Base-by-base conservation (phyloP, 2,329 filamentous ascomycete species). In the Colletotrichum sp. region DNA sequence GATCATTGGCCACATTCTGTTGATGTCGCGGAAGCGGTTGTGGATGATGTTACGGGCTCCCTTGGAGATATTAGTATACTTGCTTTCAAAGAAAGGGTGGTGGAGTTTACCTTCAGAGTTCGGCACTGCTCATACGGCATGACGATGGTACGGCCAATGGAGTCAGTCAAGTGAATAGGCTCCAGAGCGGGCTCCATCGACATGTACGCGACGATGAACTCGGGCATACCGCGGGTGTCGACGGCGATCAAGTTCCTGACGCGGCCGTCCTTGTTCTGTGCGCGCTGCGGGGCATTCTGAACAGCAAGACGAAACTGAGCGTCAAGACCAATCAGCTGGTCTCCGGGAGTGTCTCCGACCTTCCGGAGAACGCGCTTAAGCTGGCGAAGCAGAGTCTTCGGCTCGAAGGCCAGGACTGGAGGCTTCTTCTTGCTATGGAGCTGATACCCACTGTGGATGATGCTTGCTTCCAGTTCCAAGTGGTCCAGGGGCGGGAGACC, bases 201-300 rank as follows among this genome's bases (percentile, higher is more conserved):
- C 73, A 75, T 75, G 48, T 65, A 75, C 13, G 66, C 70, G 6
- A 75, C 34, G 8, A 71, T 48, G 5, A 73, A 71, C 7, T 75
- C 70, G 1, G 70, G 64, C 18, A 60, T 34, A 3, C 36, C 43
- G 6, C 26, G n/a, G 18, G 43, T 55, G 9, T 73, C 73, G 26
- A 75, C 70, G 21, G 73, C 39, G 3, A 75, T 60, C 10, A 75
- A 48, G 43, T 60, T 71, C 6, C 73, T 64, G 30, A n/a, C 32
- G 6, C 73, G 65, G 1, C 73, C 73, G 34, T 75, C 73, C 43
- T 75, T 75, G 13, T 36, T 63, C 13, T 72, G 63, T 1, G 73
- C 69, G 21, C 70, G 73, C 32, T 59, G 59, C 1, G 65, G 73
- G 7, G 73, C 69, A 21, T 52, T 48, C 16, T 63, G 57, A 1